Conservation (phyloP, 2,329 filamentous ascomycete genomes). For the Aspergillus fumigatus region DNA sequence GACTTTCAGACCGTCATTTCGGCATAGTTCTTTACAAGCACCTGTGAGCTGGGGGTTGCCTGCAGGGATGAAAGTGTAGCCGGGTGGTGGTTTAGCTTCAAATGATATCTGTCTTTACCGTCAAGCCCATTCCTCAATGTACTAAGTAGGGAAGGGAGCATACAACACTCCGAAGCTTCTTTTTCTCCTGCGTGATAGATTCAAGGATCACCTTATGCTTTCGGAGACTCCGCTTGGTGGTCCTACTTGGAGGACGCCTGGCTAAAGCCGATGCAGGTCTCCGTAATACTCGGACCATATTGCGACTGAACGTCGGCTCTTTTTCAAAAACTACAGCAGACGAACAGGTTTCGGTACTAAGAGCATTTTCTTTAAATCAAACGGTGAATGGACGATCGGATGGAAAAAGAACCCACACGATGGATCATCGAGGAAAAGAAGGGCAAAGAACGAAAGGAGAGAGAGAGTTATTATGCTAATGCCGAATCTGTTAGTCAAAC, state of each 20-base stretch:
- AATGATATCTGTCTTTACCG: slow-evolving; percentile 48
- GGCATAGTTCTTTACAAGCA: slow-evolving; percentile 57
- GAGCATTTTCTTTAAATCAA: slow-evolving; percentile 14
- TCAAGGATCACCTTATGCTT: slow-evolving; percentile 57
- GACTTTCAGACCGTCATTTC: slow-evolving; percentile 50
- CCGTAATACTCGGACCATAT: slow-evolving; percentile 36
- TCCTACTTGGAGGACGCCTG: slow-evolving; percentile 31
- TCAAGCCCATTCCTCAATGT: slow-evolving; percentile 26
- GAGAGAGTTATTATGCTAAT: not conserved
- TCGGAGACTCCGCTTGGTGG: slow-evolving; percentile 30
- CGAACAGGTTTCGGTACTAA: slow-evolving; percentile 14
- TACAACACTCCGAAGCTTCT: slow-evolving; percentile 53
- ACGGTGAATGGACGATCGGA: slow-evolving; percentile 1
- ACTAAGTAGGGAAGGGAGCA: slow-evolving; percentile 21
- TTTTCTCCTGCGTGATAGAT: slow-evolving; percentile 55
- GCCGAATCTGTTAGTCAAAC: slow-evolving; percentile 11
- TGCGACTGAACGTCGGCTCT: slow-evolving; percentile 14
- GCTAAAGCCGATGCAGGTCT: slow-evolving; percentile 31
- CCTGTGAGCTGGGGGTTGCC: slow-evolving; percentile 57
- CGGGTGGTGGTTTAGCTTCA: slow-evolving; percentile 50
- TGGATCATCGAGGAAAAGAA: slow-evolving; percentile 1
- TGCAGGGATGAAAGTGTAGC: slow-evolving; percentile 59
- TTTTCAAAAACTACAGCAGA: slow-evolving; percentile 15
- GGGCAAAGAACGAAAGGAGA: not conserved
- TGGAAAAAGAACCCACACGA: not conserved